A percentile compares a stretch with the other conserved stretches of the same genome.
These are phyloP conservation scores for Neocallimastix lanati DNA, from an alignment of 192 early-diverging fungal genomes.

Conservation along the genomic window DNA sequence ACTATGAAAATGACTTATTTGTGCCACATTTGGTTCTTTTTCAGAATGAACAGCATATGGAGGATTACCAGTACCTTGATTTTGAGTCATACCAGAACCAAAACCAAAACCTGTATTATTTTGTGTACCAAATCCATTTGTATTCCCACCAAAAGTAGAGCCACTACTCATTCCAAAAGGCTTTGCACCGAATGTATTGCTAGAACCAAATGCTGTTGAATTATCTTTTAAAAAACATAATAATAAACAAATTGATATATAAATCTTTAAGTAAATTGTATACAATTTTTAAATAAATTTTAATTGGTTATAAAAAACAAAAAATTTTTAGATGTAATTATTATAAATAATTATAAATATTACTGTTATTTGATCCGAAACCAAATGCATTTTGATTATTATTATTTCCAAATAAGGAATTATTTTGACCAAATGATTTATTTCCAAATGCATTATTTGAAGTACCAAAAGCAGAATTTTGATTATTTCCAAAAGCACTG, in stretches of 20 bases:
- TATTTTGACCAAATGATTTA: background rate
- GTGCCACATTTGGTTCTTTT: background rate
- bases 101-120: background rate
- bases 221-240: background rate
- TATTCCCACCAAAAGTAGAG: background rate
- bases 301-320: no score
- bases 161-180: background rate
- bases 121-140: background rate
- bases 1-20: constrained; percentile 24
- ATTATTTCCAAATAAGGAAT: background rate
- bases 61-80: background rate
- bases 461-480: background rate
- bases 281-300: no score
- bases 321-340: no score
- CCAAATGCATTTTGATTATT: background rate
- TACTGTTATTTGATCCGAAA: background rate
- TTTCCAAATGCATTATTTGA: background rate
- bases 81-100: background rate
- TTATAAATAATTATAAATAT: no score
- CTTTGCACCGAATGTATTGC: background rate
- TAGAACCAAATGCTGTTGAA: background rate
- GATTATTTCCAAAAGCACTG: background rate
- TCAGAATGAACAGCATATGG: background rate
- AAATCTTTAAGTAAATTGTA: no score
- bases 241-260: no score